Evolutionary conservation across 2,329 filamentous ascomycete genomes (phyloP).

Genomic region (Colletotrichum plurivorum): DNA sequence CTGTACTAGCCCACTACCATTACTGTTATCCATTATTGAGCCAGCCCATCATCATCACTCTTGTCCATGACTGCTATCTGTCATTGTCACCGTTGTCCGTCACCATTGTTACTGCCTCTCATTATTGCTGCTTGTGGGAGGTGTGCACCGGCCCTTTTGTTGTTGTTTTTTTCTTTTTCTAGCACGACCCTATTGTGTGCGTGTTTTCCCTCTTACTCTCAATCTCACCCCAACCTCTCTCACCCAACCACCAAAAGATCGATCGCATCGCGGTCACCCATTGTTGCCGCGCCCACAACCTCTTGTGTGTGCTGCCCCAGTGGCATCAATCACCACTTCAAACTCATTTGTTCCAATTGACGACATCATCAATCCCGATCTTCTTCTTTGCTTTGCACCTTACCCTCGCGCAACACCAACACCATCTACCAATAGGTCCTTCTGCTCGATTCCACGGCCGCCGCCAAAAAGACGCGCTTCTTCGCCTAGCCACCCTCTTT

Average conservation of each 20-base stretch:
- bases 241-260: constrained; percentile 22
- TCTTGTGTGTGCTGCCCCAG: not conserved
- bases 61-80: too few species aligned
- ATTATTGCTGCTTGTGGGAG: not conserved
- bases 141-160: constrained; percentile 16
- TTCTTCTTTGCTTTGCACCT: not conserved
- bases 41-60: too few species aligned
- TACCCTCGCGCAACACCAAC: constrained; percentile 8
- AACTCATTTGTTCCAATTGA: not conserved
- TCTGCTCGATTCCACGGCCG: constrained; percentile 26
- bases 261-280: constrained; percentile 11
- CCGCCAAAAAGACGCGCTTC: constrained; percentile 30
- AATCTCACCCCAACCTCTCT: constrained; percentile 10
- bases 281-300: not conserved
- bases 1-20: too few species aligned
- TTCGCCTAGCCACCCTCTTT: constrained; percentile 40
- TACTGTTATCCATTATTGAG: too few species aligned
- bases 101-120: too few species aligned
- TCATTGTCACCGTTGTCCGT: too few species aligned
- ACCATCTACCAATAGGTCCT: constrained; percentile 20
- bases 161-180: constrained; percentile 16
- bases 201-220: constrained; percentile 22
- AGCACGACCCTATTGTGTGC: not conserved
- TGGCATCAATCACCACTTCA: constrained; percentile 5
- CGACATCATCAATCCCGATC: constrained; percentile 3